A percentile compares a stretch with the other conserved stretches of the same genome.
phyloP scores from a whole-genome alignment of 257 asterid species.

The Solanum pennellii region DNA sequence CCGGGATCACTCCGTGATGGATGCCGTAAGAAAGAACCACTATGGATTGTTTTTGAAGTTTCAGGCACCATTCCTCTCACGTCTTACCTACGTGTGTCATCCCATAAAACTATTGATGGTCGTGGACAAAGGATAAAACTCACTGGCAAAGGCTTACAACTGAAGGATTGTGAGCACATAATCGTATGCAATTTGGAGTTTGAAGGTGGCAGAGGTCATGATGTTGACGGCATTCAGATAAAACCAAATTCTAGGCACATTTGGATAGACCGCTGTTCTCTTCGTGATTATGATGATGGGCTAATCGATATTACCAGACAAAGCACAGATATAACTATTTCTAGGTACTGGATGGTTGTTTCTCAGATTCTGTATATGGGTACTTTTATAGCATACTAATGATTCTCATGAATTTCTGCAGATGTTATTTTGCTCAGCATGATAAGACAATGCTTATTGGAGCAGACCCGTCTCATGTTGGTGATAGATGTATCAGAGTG shows the following conservation, averaged over 20 bases:
- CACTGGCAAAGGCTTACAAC: slow-evolving; percentile 76
- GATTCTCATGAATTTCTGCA: slow-evolving; percentile 15
- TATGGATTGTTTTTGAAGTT: slow-evolving; percentile 77
- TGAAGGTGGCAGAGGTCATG: slow-evolving; percentile 90
- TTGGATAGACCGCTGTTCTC: slow-evolving; percentile 91
- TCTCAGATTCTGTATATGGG: background rate
- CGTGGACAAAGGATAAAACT: slow-evolving; percentile 78
- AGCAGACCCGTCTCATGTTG: slow-evolving; percentile 70
- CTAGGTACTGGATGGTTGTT: slow-evolving; percentile 36
- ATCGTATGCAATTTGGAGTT: slow-evolving; percentile 74
- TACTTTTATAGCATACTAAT: background rate
- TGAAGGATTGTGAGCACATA: slow-evolving; percentile 77
- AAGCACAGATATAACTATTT: slow-evolving; percentile 84
- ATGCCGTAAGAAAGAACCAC: slow-evolving; percentile 69
- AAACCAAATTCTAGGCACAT: slow-evolving; percentile 86
- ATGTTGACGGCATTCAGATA: slow-evolving; percentile 86
- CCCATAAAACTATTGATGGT: slow-evolving; percentile 82
- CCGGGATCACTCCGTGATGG: slow-evolving; percentile 89
- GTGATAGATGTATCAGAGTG: slow-evolving; percentile 78
- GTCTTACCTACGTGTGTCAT: slow-evolving; percentile 56
- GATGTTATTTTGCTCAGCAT: slow-evolving; percentile 70
- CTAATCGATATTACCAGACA: slow-evolving; percentile 75
- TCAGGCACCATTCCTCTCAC: slow-evolving; percentile 77
- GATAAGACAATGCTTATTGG: slow-evolving; percentile 95
- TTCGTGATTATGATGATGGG: slow-evolving; percentile 86